Evolutionary conservation across 345 rosid species (phyloP), one percentile per base, ranked within the genome.

Genomic region (Raphanus raphanistrum): DNA sequence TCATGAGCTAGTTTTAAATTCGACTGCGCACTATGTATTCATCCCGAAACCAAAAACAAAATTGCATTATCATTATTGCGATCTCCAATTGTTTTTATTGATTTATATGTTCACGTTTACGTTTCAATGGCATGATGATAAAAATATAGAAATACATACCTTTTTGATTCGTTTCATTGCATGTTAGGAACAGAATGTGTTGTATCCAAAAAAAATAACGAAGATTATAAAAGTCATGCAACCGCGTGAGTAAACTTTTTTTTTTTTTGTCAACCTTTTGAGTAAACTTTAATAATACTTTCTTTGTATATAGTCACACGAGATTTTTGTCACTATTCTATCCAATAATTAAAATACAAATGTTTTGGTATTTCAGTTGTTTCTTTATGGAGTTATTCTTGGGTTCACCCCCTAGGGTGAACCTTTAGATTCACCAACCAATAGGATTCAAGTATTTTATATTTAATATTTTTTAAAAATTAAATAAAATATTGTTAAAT

Each of bases 161-260:
- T 26, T 17, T 52, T 54, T 54, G 64, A 33, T 28, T 43, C 26
- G 29, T 72, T 72, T 17, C 8, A 15, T 15, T 72, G 48, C 13
- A 27, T 15, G 10, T 9, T 25, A 8, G 31, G 31, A 58, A 25
- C 13, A 21, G 21, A 57, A 41, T 72, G 16, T 16, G 12, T 12
- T 61, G 1, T 32, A 32, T 10, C 11, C 16, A 32, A 64, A 13
- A 65, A 52, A 32, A 25, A 25, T 5, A 21, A 21, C 5, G 12
- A 27, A 21, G 50, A 52, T 21, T 54, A 52, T 17, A 9, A 4
- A 63, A 63, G 48, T 29, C 8, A 29, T 27, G 4, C 11, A 21
- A 76, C 62, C 68, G 62, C 67, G 54, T 68, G 73, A 76, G 62
- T 11, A 45, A 38, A 75, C 35, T 75, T 75, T 32, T n/a, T n/a